Evolutionary conservation across 2,329 filamentous ascomycete genomes (phyloP).

Genomic region (Alternaria arbusti): DNA sequence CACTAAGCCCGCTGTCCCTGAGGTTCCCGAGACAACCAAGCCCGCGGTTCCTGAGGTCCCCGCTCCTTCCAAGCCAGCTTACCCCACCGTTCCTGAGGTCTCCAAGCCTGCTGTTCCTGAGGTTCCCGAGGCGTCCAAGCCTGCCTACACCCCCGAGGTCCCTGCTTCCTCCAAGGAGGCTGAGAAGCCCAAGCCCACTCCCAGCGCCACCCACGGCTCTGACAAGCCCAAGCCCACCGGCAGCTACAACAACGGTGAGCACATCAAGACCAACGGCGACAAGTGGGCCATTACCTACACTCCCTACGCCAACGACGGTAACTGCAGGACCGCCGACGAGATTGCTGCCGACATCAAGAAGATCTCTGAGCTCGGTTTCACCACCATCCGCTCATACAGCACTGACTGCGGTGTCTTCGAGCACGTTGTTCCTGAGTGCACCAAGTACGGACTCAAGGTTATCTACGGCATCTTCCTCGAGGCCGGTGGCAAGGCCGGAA

Average conservation of each 20-base stretch:
- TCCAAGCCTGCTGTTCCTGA: background rate
- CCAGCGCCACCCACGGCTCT: constrained; percentile 27
- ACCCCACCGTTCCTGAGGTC: constrained; percentile 6
- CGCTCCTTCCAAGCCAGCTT: constrained; percentile 18
- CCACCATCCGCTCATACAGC: constrained; percentile 80
- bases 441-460: constrained; percentile 72
- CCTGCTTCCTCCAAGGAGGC: constrained; percentile 15
- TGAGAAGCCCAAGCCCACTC: constrained; percentile 22
- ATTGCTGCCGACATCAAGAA: constrained; percentile 51
- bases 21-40: background rate
- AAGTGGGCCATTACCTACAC: constrained; percentile 60
- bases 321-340: constrained; percentile 51
- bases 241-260: constrained; percentile 29
- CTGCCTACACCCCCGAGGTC: background rate
- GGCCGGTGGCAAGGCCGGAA: constrained; percentile 57
- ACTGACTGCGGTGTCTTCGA: constrained; percentile 86
- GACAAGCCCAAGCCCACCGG: constrained; percentile 40
- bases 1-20: constrained; percentile 17
- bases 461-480: constrained; percentile 90
- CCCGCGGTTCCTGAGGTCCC: background rate
- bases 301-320: constrained; percentile 51
- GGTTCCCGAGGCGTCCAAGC: background rate
- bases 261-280: constrained; percentile 51
- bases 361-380: constrained; percentile 61
- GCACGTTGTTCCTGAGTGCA: constrained; percentile 74